Base-by-base conservation (phyloP, 2,329 filamentous ascomycete genomes). In the Plenodomus biglobosus region DNA sequence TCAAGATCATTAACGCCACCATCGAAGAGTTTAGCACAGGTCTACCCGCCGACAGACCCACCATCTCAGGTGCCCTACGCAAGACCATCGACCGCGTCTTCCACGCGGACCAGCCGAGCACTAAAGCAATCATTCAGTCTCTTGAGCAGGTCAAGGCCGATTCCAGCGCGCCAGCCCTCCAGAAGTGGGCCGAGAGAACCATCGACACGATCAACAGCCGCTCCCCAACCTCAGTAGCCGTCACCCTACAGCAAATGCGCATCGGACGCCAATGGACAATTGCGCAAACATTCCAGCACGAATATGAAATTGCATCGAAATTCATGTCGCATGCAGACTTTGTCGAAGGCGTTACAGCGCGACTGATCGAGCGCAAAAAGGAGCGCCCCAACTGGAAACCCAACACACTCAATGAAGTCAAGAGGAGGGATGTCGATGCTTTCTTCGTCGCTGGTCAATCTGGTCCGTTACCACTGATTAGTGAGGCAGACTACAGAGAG, bases 311-410 rank as follows among this genome's bases (percentile, higher is more conserved):
- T 50, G 91, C 92, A 1, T 77, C 81, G 49, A 83, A 85, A 55
- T 97, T 99, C 77, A 97, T 99, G 92, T 80, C 80, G 47, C 87
- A 94, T 70, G 87, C 84, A 3, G 94, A 99, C 73, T 99, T 99
- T 66, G 85, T 85, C 37, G 90, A 95, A 74, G 94, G 94, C 44
- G 92, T 99, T n/a, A 84, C 84, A 42, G 86, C 90, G 19, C 81
- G 87, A 40, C 80, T 99, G 35, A 81, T 94, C 61, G 80, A 84
- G 65, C 90, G 90, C 74, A 80, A 80, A 38, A 75, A 82, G 42
- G 77, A 77, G 56, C 78, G 78, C 18, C 88, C 92, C 1, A 76
- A 80, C 52, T 99, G 94, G 94, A 73, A 86, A 55, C 92, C 91
- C 3, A 79, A 81, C 37, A 83, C 80, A 6, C 78, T 97, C 1